Conservation (phyloP, 768 basidiomycete species). For the Leccinum uliginosum region DNA sequence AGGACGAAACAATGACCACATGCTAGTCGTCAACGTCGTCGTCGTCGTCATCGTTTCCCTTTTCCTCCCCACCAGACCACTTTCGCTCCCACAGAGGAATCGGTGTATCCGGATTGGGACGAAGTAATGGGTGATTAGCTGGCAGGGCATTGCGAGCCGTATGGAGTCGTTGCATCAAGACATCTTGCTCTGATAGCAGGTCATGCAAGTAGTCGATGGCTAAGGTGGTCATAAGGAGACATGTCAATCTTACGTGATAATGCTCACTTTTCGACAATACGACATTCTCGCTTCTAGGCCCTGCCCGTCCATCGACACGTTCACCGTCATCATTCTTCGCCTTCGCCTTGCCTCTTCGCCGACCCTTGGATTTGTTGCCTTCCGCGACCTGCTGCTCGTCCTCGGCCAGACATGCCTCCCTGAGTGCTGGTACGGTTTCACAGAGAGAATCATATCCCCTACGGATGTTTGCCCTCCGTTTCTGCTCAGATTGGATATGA, state of each 20-base stretch:
- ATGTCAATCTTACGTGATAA: background rate
- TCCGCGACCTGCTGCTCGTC: constrained; percentile 47
- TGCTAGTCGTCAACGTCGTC: constrained; percentile 44
- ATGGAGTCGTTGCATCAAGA: constrained; percentile 55
- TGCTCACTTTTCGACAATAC: constrained; percentile 81
- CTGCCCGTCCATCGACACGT: constrained; percentile 77
- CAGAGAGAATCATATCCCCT: constrained; percentile 87
- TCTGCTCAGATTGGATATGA: constrained; percentile 93
- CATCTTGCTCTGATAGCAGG: constrained; percentile 56
- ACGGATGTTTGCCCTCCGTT: constrained; percentile 86
- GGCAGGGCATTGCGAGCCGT: constrained; percentile 55
- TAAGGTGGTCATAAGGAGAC: constrained; percentile 27
- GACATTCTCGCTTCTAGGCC: constrained; percentile 87
- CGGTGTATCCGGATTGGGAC: constrained; percentile 20
- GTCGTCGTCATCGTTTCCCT: constrained; percentile 42
- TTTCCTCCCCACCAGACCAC: constrained; percentile 73
- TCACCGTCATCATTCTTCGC: constrained; percentile 49
- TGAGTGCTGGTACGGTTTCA: constrained; percentile 73
- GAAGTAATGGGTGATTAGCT: constrained; percentile 55
- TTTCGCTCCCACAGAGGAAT: constrained; percentile 73
- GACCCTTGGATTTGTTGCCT: constrained; percentile 30
- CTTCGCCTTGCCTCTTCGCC: constrained; percentile 35
- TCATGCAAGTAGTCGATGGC: constrained; percentile 83
- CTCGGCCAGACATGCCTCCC: constrained; percentile 76
- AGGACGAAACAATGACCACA: background rate